Evolutionary conservation across 139 green algal genomes (phyloP).

Genomic region (Zygnema circumcarinatum): DNA sequence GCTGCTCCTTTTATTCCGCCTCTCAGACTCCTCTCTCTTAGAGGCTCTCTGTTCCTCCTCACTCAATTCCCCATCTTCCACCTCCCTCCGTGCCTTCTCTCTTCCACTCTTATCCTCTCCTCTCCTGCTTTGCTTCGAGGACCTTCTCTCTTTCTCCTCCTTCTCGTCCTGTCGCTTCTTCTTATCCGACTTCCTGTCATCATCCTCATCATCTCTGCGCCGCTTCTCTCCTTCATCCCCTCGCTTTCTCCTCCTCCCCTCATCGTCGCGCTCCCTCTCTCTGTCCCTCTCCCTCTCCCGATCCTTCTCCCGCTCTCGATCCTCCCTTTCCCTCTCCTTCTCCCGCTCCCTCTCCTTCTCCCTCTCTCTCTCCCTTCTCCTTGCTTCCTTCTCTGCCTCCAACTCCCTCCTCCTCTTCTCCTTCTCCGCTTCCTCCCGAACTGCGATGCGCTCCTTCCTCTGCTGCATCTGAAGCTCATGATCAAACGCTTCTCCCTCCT

Average conservation of each 20-base stretch:
- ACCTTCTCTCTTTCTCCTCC: constrained; percentile 21
- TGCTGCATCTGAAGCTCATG: constrained; percentile 72
- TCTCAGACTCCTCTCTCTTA: too few species aligned
- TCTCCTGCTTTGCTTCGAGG: constrained; percentile 21
- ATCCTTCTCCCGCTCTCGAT: constrained; percentile 11
- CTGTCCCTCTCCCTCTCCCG: constrained; percentile 18
- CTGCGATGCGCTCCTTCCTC: constrained; percentile 64
- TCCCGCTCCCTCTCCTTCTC: constrained; percentile 58
- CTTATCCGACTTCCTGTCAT: not conserved
- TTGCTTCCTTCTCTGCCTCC: constrained; percentile 46
- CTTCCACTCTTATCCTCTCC: constrained; percentile 10
- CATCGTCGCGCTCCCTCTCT: constrained; percentile 16
- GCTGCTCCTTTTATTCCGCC: too few species aligned
- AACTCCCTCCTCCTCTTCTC: constrained; percentile 21
- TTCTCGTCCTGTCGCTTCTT: constrained; percentile 32
- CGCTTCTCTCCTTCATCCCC: constrained; percentile 1
- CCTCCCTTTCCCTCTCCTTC: constrained; percentile 37
- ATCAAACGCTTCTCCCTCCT: constrained; percentile 93
- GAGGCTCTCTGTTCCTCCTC: constrained; percentile 12
- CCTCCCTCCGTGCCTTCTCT: constrained; percentile 39
- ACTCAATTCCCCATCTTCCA: constrained; percentile 36
- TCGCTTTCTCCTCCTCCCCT: constrained; percentile 38
- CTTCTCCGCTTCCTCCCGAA: constrained; percentile 55
- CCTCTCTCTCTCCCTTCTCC: constrained; percentile 57
- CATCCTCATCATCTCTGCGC: constrained; percentile 33